Percentiles rank a stretch among this genome's conserved stretches.
phyloP scores from a whole-genome alignment of 1,284 basidiomycete genomes.

The Neolentinus lepideus region DNA sequence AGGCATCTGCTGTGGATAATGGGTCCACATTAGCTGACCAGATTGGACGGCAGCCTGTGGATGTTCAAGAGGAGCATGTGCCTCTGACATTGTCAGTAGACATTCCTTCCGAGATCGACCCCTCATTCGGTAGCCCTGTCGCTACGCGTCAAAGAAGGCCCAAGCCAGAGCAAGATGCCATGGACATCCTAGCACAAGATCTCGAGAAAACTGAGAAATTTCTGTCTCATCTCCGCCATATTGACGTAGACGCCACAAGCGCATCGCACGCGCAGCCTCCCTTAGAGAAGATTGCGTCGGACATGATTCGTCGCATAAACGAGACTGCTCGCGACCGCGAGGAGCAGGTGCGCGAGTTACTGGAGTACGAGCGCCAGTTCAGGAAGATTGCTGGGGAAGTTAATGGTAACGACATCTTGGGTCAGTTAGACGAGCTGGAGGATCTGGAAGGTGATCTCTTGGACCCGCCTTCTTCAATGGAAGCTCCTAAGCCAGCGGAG shows the following conservation, averaged over 20 bases:
- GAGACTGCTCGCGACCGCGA: slow-evolving; percentile 70
- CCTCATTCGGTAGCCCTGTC: slow-evolving; percentile 34
- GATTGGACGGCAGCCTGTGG: not conserved
- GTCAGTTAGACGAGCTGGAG: slow-evolving; percentile 57
- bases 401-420: slow-evolving; percentile 66
- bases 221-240: slow-evolving; percentile 56
- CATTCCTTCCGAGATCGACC: slow-evolving; percentile 26
- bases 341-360: slow-evolving; percentile 65
- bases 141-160: slow-evolving; percentile 21
- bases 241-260: slow-evolving; percentile 42
- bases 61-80: not conserved
- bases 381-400: slow-evolving; percentile 68
- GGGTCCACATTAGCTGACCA: not conserved
- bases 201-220: slow-evolving; percentile 73
- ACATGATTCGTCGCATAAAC: slow-evolving; percentile 69
- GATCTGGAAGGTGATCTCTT: slow-evolving; percentile 40
- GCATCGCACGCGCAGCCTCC: slow-evolving; percentile 35
- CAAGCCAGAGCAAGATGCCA: slow-evolving; percentile 53
- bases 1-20: not conserved
- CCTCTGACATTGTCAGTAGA: not conserved
- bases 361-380: slow-evolving; percentile 74
- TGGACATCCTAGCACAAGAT: slow-evolving; percentile 63
- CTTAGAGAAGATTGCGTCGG: slow-evolving; percentile 65
- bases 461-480: slow-evolving; percentile 23
- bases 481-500: slow-evolving; percentile 12